Evolutionary conservation across 371 early-diverging fungal genomes (phyloP).

Genomic region (Zancudomyces culisetae): DNA sequence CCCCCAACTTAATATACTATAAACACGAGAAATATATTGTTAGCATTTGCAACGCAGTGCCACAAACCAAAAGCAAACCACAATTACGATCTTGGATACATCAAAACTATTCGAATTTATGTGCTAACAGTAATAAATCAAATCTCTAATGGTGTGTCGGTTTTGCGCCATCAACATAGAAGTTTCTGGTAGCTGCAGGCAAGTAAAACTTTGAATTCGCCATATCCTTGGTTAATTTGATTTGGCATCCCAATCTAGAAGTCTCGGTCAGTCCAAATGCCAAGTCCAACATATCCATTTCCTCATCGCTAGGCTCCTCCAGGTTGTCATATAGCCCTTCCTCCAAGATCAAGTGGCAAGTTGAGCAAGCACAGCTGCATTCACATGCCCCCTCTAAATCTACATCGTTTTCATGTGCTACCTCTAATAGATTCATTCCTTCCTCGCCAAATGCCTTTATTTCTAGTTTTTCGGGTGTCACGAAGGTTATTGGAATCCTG

Average conservation of each 20-base stretch:
- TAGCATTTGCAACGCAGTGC: too few species aligned
- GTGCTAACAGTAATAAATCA: too few species aligned
- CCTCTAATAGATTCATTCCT: slow-evolving; percentile 79
- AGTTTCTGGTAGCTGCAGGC: slow-evolving; percentile 90
- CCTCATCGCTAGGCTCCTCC: slow-evolving; percentile 91
- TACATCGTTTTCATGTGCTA: slow-evolving; percentile 88
- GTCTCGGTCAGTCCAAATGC: slow-evolving; percentile 96
- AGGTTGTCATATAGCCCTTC: slow-evolving; percentile 67
- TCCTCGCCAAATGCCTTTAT: slow-evolving; percentile 55
- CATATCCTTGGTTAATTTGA: slow-evolving; percentile 61
- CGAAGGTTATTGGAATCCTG: slow-evolving; percentile 16
- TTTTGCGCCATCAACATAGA: slow-evolving; percentile 73
- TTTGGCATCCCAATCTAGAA: slow-evolving; percentile 96
- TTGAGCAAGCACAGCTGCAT: slow-evolving; percentile 88
- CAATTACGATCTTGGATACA: too few species aligned
- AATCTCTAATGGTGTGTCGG: slow-evolving; percentile 23
- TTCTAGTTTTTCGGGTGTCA: slow-evolving; percentile 48
- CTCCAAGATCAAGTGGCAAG: slow-evolving; percentile 93
- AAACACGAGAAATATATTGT: too few species aligned
- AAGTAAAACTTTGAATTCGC: slow-evolving; percentile 77
- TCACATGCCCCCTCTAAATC: slow-evolving; percentile 98
- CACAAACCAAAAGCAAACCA: too few species aligned
- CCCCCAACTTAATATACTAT: too few species aligned
- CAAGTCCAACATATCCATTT: slow-evolving; percentile 98
- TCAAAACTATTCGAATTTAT: too few species aligned